A percentile compares a stretch with the other conserved stretches of the same genome.
Conservation (phyloP, 2,329 filamentous ascomycete species). For the Aspergillus sp. region DNA sequence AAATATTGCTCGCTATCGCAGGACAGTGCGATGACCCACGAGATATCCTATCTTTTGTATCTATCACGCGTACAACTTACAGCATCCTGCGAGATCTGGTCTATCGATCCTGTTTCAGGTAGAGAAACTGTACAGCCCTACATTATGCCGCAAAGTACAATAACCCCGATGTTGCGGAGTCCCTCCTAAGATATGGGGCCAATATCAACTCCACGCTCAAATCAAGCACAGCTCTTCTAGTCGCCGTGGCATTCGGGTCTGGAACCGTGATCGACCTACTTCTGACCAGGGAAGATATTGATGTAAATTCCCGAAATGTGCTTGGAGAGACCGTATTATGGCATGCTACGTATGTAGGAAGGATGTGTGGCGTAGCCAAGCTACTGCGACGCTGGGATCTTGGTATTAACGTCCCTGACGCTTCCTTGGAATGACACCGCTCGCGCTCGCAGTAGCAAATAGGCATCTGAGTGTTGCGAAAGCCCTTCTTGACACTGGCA, state of each 20-base stretch:
- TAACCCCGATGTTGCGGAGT: background rate
- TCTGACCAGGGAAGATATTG: background rate
- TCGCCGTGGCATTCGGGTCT: too few relatives aligned
- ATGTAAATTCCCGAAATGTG: conserved; percentile 1
- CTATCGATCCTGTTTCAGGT: background rate
- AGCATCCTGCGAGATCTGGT: background rate
- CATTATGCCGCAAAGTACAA: conserved; percentile 4
- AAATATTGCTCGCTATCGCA: conserved; percentile 1
- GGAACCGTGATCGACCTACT: conserved; percentile 1
- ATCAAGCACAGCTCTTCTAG: too few relatives aligned
- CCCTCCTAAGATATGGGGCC: conserved; percentile 2
- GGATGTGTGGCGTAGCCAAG: background rate
- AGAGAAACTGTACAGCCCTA: background rate
- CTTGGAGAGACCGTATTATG: conserved; percentile 1
- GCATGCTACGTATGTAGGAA: conserved; percentile 1
- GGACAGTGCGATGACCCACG: background rate
- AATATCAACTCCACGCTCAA: background rate
- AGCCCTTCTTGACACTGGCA: background rate
- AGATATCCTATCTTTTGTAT: conserved; percentile 2
- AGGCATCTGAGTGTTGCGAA: background rate
- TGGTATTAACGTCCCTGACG: background rate
- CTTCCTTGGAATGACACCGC: background rate
- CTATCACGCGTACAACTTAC: background rate
- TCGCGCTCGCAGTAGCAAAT: background rate
- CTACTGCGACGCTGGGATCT: background rate